Evolutionary conservation across 2,329 filamentous ascomycete genomes (phyloP), one percentile per base, ranked within the genome.

Genomic region (Penicillium griseofulvum): DNA sequence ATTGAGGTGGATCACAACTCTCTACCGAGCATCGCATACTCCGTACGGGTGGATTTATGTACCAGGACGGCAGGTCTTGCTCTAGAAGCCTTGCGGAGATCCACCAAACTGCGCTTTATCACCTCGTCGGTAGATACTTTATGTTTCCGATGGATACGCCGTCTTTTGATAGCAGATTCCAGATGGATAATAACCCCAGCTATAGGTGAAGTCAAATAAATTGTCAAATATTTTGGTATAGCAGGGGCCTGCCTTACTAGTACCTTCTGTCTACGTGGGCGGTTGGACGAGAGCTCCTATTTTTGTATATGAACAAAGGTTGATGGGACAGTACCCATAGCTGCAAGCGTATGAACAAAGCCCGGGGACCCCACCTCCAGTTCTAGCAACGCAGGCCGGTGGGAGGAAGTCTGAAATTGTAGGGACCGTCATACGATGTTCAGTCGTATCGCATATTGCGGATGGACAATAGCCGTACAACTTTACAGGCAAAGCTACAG

Each of bases 371-470:
- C 26, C 10, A n/a, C 9, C 14, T n/a, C 14, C 34, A n/a, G 34
- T n/a, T 4, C 34, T 14, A n/a, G 31, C 41, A 36, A 38, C 22
- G 38, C 49, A 52, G 24, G 49, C 33, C 14, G 39, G 41, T 14
- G 49, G 49, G 3, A 45, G 33, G 41, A 52, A 52, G 22, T 34
- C 29, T 12, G 49, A 52, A 11, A 52, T 41, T 28, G 49, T 44
- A 9, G 49, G 39, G 9, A 38, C 26, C 19, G 41, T 24, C 29
- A 52, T 34, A 12, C 31, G 14, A 43, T 37, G 29, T 38, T 52
- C 41, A 7, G 42, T 45, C 12, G 34, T 43, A 24, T 38, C 49
- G 36, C 49, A 52, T 12, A n/a, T 29, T 9, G 5, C 9, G 28
- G 31, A 34, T n/a, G n/a, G n/a, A n/a, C n/a, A n/a, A n/a, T n/a